A percentile compares a stretch with the other conserved stretches of the same genome.
phyloP scores from a whole-genome alignment of 179 eudicot genomes.

The Amaranthus tricolor region DNA sequence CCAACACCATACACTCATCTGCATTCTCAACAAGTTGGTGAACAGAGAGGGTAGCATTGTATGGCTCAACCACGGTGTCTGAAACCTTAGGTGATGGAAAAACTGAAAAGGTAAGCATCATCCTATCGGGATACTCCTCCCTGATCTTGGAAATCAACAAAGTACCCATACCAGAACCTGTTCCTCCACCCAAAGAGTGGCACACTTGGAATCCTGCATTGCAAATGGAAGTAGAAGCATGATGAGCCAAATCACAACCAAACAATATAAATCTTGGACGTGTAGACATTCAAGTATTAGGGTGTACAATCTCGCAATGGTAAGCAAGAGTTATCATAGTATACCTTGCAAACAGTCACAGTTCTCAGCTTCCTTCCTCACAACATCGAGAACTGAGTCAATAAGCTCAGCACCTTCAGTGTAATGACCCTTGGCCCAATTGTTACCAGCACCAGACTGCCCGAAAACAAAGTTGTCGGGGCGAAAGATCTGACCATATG shows the following conservation, averaged over 20 bases:
- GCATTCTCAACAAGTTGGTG: slow-evolving; percentile 92
- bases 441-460: slow-evolving; percentile 61
- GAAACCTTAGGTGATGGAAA: slow-evolving; percentile 84
- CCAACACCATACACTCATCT: slow-evolving; percentile 77
- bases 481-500: slow-evolving; percentile 63
- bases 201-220: slow-evolving; percentile 75
- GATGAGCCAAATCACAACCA: background rate
- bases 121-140: slow-evolving; percentile 81
- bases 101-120: slow-evolving; percentile 81
- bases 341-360: slow-evolving; percentile 67
- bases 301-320: no score
- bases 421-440: slow-evolving; percentile 70
- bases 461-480: slow-evolving; percentile 64
- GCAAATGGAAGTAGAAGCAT: background rate
- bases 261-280: background rate
- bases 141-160: slow-evolving; percentile 71
- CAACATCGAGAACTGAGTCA: slow-evolving; percentile 63
- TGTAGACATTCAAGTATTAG: background rate
- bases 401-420: slow-evolving; percentile 67
- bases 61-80: slow-evolving; percentile 83
- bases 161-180: slow-evolving; percentile 87
- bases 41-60: slow-evolving; percentile 80
- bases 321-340: no score
- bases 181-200: slow-evolving; percentile 84
- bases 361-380: slow-evolving; percentile 65